These are phyloP conservation scores for Neonectria ditissima DNA, from an alignment of 2,329 filamentous ascomycete species.

Conservation along the genomic window DNA sequence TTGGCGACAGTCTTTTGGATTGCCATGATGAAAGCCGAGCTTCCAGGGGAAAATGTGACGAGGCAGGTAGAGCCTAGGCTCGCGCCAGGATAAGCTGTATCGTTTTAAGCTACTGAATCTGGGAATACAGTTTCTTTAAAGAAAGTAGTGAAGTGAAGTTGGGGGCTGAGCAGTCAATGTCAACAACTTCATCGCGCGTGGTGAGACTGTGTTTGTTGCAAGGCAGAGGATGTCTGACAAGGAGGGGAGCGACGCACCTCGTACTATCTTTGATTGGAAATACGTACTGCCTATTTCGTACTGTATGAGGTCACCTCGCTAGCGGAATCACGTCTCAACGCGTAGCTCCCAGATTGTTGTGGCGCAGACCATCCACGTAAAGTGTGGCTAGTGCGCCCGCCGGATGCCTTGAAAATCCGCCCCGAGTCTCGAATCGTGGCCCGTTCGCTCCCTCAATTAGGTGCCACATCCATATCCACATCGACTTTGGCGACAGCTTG, in stretches of 20 bases:
- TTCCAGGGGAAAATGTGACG: conserved; percentile 23
- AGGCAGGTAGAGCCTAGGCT: conserved; percentile 13
- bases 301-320: conserved; percentile 29
- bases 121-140: conserved; percentile 25
- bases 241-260: conserved; percentile 17
- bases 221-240: conserved; percentile 8
- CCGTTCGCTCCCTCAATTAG: conserved; percentile 36
- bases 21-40: conserved; percentile 42
- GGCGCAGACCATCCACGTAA: conserved; percentile 9
- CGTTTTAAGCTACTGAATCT: conserved; percentile 4
- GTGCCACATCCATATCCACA: conserved; percentile 35
- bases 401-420: conserved; percentile 43
- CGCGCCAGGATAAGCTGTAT: conserved; percentile 10
- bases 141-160: conserved; percentile 38
- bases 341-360: conserved; percentile 21
- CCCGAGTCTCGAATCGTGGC: conserved; percentile 46
- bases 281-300: conserved; percentile 14
- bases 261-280: conserved; percentile 16
- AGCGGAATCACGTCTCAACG: conserved; percentile 22
- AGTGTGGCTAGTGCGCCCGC: conserved; percentile 39
- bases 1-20: conserved; percentile 48
- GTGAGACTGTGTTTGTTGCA: conserved; percentile 3
- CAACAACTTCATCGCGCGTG: conserved; percentile 25
- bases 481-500: conserved; percentile 46
- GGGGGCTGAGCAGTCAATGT: conserved; percentile 23